Percentiles rank a stretch among this genome's conserved stretches.
Conservation (phyloP, 2,329 filamentous ascomycete species). For the Decorospora gaudefroyi region DNA sequence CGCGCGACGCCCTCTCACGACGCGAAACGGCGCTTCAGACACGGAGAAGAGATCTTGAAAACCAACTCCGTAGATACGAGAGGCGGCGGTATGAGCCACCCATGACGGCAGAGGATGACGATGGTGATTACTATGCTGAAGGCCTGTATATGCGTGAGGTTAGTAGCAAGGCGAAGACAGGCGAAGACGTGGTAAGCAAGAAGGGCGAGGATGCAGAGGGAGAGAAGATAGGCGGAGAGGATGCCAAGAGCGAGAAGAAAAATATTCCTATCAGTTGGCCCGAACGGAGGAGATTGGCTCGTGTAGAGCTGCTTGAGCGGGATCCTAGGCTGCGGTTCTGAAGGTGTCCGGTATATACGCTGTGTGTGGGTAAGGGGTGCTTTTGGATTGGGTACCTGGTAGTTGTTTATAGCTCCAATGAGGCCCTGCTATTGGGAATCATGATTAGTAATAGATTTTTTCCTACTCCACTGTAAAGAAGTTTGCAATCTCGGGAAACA, state of each 20-base stretch:
- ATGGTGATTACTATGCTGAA: no score
- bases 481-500: neutral
- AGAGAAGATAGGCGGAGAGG: no score
- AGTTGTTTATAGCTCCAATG: no score
- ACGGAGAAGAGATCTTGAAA: neutral
- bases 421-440: no score
- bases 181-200: neutral
- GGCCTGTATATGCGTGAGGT: no score
- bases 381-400: no score
- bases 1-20: constrained; percentile 2
- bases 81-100: neutral
- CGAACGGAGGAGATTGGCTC: constrained; percentile 4
- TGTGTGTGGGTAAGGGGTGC: no score
- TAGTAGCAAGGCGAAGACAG: neutral
- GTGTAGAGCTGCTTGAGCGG: neutral
- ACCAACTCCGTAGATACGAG: neutral
- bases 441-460: no score
- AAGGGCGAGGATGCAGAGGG: neutral
- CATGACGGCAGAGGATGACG: no score
- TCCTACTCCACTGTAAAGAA: neutral
- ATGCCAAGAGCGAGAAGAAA: no score
- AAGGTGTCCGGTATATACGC: no score
- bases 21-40: neutral
- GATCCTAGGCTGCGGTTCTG: neutral
- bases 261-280: neutral